Evolutionary conservation across 1,139 yeast species (phyloP).

Genomic region (Meyerozyma athensensis): DNA sequence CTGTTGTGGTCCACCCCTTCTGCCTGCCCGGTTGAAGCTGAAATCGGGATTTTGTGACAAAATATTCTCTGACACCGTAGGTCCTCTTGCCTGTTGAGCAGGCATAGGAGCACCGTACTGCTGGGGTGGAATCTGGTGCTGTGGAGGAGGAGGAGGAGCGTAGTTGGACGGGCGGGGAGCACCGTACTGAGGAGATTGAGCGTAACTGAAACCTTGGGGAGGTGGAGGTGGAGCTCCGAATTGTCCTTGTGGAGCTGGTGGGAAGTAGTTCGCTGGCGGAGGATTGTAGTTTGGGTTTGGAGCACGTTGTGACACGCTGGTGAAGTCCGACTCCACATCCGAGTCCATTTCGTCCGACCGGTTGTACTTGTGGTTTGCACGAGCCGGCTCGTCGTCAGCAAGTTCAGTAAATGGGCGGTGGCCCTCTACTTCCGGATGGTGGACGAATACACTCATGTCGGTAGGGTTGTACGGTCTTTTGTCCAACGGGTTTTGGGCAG

Average conservation of each 20-base stretch:
- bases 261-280: slow-evolving; percentile 5
- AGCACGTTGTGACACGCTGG: slow-evolving; percentile 15
- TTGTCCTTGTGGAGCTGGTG: slow-evolving; percentile 6
- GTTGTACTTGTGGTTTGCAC: slow-evolving; percentile 5
- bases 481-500: slow-evolving; percentile 14
- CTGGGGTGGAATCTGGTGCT: slow-evolving; percentile 3
- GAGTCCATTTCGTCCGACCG: slow-evolving; percentile 10
- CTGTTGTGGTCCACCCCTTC: slow-evolving; percentile 17
- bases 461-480: slow-evolving; percentile 18
- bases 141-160: not conserved
- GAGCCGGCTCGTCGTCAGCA: slow-evolving; percentile 27
- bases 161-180: not conserved
- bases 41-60: slow-evolving; percentile 53
- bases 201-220: not conserved
- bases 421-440: slow-evolving; percentile 44
- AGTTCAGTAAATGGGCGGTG: slow-evolving; percentile 46
- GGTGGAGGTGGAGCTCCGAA: slow-evolving; percentile 7
- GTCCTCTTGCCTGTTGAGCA: slow-evolving; percentile 13
- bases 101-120: slow-evolving; percentile 7
- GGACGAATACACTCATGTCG: slow-evolving; percentile 34
- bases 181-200: slow-evolving; percentile 3
- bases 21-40: slow-evolving; percentile 25
- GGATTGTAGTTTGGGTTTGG: slow-evolving; percentile 10
- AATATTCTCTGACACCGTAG: slow-evolving; percentile 45
- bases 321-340: slow-evolving; percentile 11